Evolutionary conservation across 805 yeast genomes (phyloP).

Genomic region (Candida morakotiae): DNA sequence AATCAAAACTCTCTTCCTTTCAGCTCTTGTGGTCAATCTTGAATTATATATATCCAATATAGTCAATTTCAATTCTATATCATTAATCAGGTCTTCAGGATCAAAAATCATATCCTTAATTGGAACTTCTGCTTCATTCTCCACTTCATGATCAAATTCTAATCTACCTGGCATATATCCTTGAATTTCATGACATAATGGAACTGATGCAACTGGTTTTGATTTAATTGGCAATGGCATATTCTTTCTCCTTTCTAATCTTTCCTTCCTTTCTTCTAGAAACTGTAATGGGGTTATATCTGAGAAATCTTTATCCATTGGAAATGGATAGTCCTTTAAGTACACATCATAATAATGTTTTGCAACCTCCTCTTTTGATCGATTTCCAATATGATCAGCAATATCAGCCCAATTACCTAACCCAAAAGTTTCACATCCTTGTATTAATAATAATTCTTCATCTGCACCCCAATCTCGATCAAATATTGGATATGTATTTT

Average conservation of each 20-base stretch:
- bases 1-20: conserved; percentile 78
- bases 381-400: conserved; percentile 91
- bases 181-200: conserved; percentile 94
- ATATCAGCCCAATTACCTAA: conserved; percentile 97
- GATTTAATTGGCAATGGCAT: conserved; percentile 80
- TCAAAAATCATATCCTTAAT: conserved; percentile 96
- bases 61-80: conserved; percentile 84
- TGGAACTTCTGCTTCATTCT: conserved; percentile 92
- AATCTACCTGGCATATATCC: conserved; percentile 98
- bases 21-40: conserved; percentile 86
- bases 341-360: conserved; percentile 75
- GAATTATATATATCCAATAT: conserved; percentile 87
- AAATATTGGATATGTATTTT: conserved; percentile 90
- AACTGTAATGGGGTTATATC: conserved; percentile 65
- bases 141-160: conserved; percentile 94
- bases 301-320: conserved; percentile 67
- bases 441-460: conserved; percentile 83
- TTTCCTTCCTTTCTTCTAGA: conserved; percentile 55
- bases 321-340: conserved; percentile 77
- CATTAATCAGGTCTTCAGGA: conserved; percentile 84
- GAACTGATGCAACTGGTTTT: conserved; percentile 89
- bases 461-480: conserved; percentile 97
- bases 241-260: conserved; percentile 71
- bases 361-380: conserved; percentile 88
- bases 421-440: conserved; percentile 89